A percentile compares a stretch with the other conserved stretches of the same genome.
Evolutionary conservation across 306 rosid genomes (phyloP).

Genomic region (Glycyrrhiza uralensis): DNA sequence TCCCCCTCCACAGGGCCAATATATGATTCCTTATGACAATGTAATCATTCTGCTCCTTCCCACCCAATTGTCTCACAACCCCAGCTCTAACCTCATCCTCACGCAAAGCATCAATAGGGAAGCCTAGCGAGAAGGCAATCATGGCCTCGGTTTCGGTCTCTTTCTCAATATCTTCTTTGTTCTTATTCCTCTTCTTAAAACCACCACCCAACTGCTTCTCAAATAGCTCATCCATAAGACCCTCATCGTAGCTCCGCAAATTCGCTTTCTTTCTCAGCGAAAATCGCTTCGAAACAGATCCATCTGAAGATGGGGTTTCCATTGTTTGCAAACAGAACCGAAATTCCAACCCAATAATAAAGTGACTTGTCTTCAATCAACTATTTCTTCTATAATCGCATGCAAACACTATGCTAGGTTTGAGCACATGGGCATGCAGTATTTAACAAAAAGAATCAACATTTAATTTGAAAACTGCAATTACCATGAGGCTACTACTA

Average conservation of each 20-base stretch:
- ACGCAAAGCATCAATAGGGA: conserved; percentile 75
- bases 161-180: conserved; percentile 68
- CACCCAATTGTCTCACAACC: conserved; percentile 76
- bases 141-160: conserved; percentile 91
- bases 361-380: neutral
- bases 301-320: conserved; percentile 48
- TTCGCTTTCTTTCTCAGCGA: conserved; percentile 62
- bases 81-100: conserved; percentile 80
- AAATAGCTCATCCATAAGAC: conserved; percentile 68
- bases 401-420: neutral
- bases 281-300: conserved; percentile 48
- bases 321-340: conserved; percentile 24
- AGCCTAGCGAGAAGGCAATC: conserved; percentile 86
- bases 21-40: conserved; percentile 91
- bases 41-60: conserved; percentile 91
- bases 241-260: conserved; percentile 64
- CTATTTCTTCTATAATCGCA: neutral
- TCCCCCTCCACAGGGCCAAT: conserved; percentile 80
- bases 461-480: neutral
- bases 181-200: conserved; percentile 58
- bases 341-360: neutral
- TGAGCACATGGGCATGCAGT: neutral
- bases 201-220: conserved; percentile 68
- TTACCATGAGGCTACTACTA: neutral
- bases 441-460: neutral